These are phyloP conservation scores for Candolleomyces eurysporus DNA, from an alignment of 768 basidiomycete genomes.

Conservation along the genomic window DNA sequence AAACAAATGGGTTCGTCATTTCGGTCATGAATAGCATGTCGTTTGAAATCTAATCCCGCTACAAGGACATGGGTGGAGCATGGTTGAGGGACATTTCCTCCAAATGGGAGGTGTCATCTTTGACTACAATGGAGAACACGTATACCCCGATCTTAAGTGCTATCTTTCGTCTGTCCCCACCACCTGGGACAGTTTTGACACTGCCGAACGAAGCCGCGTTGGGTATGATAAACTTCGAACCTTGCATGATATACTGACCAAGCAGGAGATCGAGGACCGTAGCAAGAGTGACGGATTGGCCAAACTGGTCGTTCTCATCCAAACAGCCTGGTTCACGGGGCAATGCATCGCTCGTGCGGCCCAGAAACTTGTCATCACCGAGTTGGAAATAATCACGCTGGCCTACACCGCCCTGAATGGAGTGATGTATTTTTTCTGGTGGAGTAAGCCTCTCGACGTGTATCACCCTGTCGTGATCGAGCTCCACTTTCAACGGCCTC, in stretches of 20 bases:
- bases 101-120: constrained; percentile 27
- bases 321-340: constrained; percentile 8
- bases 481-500: too few relatives aligned
- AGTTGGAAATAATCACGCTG: constrained; percentile 16
- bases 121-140: constrained; percentile 1
- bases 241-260: too few relatives aligned
- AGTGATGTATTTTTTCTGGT: constrained; percentile 14
- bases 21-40: background rate
- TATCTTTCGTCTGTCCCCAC: too few relatives aligned
- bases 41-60: background rate
- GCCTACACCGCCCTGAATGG: constrained; percentile 14
- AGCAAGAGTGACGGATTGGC: constrained; percentile 16
- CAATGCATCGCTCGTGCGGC: constrained; percentile 11
- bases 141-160: background rate
- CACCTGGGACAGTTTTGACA: too few relatives aligned
- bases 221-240: too few relatives aligned
- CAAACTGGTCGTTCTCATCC: constrained; percentile 3
- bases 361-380: constrained; percentile 11
- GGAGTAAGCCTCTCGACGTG: constrained; percentile 13
- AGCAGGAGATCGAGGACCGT: constrained; percentile 12
- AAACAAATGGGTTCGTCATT: background rate
- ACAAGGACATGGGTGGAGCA: background rate
- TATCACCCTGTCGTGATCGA: too few relatives aligned
- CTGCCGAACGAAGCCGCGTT: too few relatives aligned
- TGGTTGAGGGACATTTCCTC: constrained; percentile 22